phyloP scores from a whole-genome alignment of 225 moss, liverwort and hornwort genomes.

The Antitrichia curtipendula region DNA sequence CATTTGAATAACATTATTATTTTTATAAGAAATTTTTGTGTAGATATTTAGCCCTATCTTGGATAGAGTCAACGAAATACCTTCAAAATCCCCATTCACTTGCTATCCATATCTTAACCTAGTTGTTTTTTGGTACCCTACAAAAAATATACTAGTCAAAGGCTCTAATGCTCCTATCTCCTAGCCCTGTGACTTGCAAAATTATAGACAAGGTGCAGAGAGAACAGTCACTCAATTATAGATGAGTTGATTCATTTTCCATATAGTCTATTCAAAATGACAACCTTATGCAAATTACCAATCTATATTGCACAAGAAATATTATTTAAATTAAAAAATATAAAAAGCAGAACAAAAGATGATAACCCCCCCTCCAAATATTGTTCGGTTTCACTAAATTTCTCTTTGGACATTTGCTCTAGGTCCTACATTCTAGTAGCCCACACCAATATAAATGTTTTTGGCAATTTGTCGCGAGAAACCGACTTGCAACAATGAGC shows the following conservation, averaged over 20 bases:
- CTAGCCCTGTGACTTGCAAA: neutral
- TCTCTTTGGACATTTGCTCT: neutral
- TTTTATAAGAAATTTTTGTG: neutral
- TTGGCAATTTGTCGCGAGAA: rapidly evolving
- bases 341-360: too few relatives aligned
- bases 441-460: neutral
- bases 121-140: rapidly evolving
- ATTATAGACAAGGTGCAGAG: rapidly evolving
- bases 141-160: neutral
- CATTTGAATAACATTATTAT: neutral
- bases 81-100: neutral
- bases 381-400: neutral
- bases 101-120: neutral
- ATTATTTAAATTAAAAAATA: neutral
- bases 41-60: rapidly evolving
- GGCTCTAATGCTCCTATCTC: rapidly evolving
- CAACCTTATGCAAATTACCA: neutral
- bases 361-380: too few relatives aligned
- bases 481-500: rapidly evolving
- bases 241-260: rapidly evolving
- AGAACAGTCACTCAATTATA: neutral
- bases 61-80: rapidly evolving
- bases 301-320: neutral
- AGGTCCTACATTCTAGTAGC: rapidly evolving
- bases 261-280: neutral